Conservation (phyloP, 768 basidiomycete species). For the Gymnopilus junonius region DNA sequence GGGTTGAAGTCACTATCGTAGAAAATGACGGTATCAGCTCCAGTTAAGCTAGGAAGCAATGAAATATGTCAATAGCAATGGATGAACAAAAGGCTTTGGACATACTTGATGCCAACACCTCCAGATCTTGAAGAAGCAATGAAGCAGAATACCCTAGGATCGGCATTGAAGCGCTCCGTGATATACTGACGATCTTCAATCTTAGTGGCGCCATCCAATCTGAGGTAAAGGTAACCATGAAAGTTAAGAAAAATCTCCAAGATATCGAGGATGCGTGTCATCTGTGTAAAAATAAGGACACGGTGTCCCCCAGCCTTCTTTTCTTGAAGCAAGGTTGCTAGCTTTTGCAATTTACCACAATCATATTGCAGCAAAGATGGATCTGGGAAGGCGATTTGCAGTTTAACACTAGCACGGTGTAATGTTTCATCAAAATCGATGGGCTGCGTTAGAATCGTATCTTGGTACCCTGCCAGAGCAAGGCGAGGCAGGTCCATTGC, state of each 20-base stretch:
- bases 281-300: conserved; percentile 94
- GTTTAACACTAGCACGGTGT: conserved; percentile 77
- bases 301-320: conserved; percentile 90
- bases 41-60: conserved; percentile 62
- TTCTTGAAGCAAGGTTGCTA: conserved; percentile 78
- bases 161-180: conserved; percentile 87
- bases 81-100: conserved; percentile 11
- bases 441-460: conserved; percentile 31
- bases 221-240: conserved; percentile 90
- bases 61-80: conserved; percentile 6
- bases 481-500: conserved; percentile 73
- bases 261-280: conserved; percentile 94
- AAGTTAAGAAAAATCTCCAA: conserved; percentile 92
- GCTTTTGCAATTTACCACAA: conserved; percentile 91
- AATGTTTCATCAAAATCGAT: conserved; percentile 67
- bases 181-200: conserved; percentile 93
- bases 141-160: conserved; percentile 81
- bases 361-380: conserved; percentile 91
- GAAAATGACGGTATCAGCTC: conserved; percentile 95
- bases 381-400: conserved; percentile 94
- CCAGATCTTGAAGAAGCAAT: conserved; percentile 83
- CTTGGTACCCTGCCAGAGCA: conserved; percentile 51
- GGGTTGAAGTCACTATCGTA: conserved; percentile 98
- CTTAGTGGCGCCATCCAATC: conserved; percentile 94
- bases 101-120: conserved; percentile 94